Base-by-base conservation (phyloP, 768 basidiomycete genomes). In the Leccinum disarticulatum region DNA sequence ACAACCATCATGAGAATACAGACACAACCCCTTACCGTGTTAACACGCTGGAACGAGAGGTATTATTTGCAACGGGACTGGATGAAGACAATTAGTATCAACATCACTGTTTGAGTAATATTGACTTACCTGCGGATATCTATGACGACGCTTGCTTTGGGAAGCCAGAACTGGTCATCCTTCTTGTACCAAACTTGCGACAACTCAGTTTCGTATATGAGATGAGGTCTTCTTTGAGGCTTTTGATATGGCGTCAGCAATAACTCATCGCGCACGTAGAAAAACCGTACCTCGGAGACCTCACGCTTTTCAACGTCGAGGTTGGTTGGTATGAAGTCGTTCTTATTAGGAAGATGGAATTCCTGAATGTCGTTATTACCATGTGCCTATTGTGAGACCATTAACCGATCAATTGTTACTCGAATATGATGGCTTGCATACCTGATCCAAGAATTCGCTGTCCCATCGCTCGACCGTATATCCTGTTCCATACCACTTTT, bases 121-220 rank as follows among this genome's bases (percentile, higher is more conserved):
- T 38, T 33, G 41, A 38, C 41, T 75, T 22, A 90, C 91, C 85
- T 91, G 66, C 88, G 82, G 49, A 95, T 77, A 64, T 91, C 85
- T 56, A 98, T 80, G 57, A 88, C 76, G 22, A 89, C 81, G 61
- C 85, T 82, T 2, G 94, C 93, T 69, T 91, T 93, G 0, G 97
- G 97, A 10, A 96, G 85, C 90, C 93, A 96, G 78, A 97, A 99
- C 61, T 80, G 83, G 73, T 99, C 96, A 71, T 99, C 97, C 70
- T 95, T 95, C 79, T 99, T 99, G 76, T 95, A 85, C 95, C 96
- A 99, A 3, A 98, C 76, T 13, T 87, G 81, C 4, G 88, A 89
- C 28, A 88, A 66, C 0, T 83, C 76, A 0, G 86, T 90, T 72
- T 95, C 83, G 33, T 84, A 78, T 57, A 98, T 83, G 60, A 95